Evolutionary conservation across 179 eudicot species (phyloP), one percentile per base, ranked within the genome.

Genomic region (Beta lomatogona): DNA sequence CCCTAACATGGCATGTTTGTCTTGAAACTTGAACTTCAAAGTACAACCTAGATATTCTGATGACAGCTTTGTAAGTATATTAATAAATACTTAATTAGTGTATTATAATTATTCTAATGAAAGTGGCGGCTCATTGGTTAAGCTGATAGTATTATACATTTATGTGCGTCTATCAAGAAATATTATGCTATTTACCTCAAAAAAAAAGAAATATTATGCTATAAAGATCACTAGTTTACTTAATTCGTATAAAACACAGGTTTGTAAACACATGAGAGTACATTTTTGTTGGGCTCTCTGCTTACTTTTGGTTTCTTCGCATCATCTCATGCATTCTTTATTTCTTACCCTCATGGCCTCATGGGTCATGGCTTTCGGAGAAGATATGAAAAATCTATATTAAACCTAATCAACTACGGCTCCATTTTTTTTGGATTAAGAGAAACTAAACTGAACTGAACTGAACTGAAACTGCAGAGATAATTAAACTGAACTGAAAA

Each of bases 1-100:
- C 81, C 86, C 82, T 83, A 86, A 83, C 88, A 83, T 86, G 88
- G 80, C 75, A 72, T 78, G 82, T 82, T 83, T 86, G 82, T 86
- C 82, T 82, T 80, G 88, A 77, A 52, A 54, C 76, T 25, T 82
- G 79, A 79, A 79, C 73, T 61, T 79, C 79, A 65, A 86, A 79
- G 83, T 77, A 80, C 83, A 86, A 77, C 79, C 69, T 79, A 68
- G 78, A 82, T 76, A 83, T 79, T 82, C 85, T 82, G 57, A 60
- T 82, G 64, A 82, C 84, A 82, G 75, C 79, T 78, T 78, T 78
- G 73, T 50, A 78, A 15, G 25, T 50, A 52, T 28, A 18, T 10
- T 66, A 65, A 64, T 58, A 11, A 22, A 7, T 64, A 45, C 21
- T 73, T 54, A 73, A 54, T 57, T 25, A 41, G 13, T 16, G 48